These are phyloP conservation scores for Arachis hypogaea DNA, from an alignment of 306 rosid species.

Conservation along the genomic window DNA sequence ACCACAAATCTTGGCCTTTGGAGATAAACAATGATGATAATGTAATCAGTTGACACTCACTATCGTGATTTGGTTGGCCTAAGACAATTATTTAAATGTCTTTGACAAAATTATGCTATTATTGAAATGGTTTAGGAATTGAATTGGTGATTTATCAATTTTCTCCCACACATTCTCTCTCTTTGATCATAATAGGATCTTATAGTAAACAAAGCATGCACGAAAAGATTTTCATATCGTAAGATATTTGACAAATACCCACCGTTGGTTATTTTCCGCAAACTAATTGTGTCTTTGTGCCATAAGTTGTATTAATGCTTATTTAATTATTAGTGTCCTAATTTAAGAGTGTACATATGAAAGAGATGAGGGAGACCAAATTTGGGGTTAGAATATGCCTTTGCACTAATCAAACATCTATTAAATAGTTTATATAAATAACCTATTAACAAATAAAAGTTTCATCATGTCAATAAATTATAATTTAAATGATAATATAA, in stretches of 20 bases:
- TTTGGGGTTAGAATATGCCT: neutral
- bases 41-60: conserved; percentile 29
- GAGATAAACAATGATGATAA: conserved; percentile 9
- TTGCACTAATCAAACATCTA: neutral
- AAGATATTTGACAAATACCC: conserved; percentile 1
- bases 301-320: neutral
- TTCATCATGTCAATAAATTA: no score
- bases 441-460: neutral
- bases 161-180: neutral
- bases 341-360: neutral
- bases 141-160: neutral
- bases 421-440: neutral
- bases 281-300: neutral
- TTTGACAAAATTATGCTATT: conserved; percentile 14
- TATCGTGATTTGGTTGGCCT: conserved; percentile 29
- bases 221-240: conserved; percentile 12
- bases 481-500: no score
- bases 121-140: conserved; percentile 3
- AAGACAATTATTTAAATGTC: conserved; percentile 27
- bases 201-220: conserved; percentile 10
- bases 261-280: neutral
- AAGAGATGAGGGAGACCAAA: neutral
- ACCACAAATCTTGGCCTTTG: conserved; percentile 9
- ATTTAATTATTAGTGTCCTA: neutral
- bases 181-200: neutral